Base-by-base conservation (phyloP, 148 eudicot genomes). In the Rhododendron kiyosumense region DNA sequence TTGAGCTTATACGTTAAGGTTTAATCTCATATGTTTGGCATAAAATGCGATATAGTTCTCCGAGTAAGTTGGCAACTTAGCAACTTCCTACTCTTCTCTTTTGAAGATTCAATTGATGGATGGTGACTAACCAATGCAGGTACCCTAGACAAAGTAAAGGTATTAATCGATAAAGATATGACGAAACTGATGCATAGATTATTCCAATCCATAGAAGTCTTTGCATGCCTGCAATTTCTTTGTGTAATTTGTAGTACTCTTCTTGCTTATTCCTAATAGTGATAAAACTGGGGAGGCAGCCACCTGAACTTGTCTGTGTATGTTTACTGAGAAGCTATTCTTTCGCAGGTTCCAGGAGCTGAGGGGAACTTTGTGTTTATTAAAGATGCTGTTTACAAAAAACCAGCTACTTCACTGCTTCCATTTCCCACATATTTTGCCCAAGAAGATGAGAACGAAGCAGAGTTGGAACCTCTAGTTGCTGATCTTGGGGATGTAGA, bases 401-500 rank as follows among this genome's bases (percentile, higher is more conserved):
- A 90, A 86, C 98, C 95, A 54, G 96, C 93, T 81, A n/a, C 82
- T 36, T 90, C 93, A 6, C 69, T 85, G 83, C 95, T 96, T 83
- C 98, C 99, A 41, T 96, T 96, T 89, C 98, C 98, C n/a, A 96
- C 99, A 11, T 91, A 89, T 86, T 90, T 97, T 82, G 87, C 95
- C 32, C 89, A 89, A n/a, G 98, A 93, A 89, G 95, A 91, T 54
- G 98, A 97, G 89, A 92, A 91, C 71, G 81, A 69, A 15, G 85
- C 84, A 82, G 86, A 76, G 13, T 88, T 95, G 87, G 94, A 90
- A 88, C 93, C 99, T 51, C 32, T 95, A n/a, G 88, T 93, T 38
- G 99, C 95, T 83, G 98, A 97, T 91, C 92, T 92, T 41, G 76
- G 98, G 98, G 99, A 97, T 78, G 85, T 91, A 22, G 99, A 97